Evolutionary conservation across 306 rosid genomes (phyloP).

Genomic region (Mimosa bimucronata): DNA sequence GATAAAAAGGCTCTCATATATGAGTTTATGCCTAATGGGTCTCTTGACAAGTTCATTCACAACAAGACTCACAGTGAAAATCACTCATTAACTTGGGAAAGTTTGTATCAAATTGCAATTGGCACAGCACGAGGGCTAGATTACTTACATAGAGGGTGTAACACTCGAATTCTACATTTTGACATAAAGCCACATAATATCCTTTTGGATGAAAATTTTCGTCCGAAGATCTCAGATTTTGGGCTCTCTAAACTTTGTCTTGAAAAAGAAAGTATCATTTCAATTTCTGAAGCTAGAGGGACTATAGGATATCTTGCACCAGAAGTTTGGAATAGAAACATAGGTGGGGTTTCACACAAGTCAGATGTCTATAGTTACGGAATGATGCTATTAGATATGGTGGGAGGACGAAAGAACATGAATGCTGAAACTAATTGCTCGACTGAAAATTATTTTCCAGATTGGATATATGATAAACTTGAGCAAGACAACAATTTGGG

Average conservation of each 20-base stretch:
- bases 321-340: neutral
- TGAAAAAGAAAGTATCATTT: neutral
- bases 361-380: neutral
- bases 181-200: neutral
- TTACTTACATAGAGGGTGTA: neutral
- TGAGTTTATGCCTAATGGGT: slow-evolving; percentile 34
- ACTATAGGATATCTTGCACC: neutral
- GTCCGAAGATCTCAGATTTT: neutral
- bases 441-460: neutral
- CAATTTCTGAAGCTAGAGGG: neutral
- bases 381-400: neutral
- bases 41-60: neutral
- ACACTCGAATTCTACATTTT: neutral
- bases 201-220: neutral
- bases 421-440: neutral
- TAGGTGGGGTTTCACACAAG: neutral
- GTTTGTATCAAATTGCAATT: neutral
- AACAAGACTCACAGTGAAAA: neutral
- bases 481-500: neutral
- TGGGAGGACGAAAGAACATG: neutral
- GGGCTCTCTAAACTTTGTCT: neutral
- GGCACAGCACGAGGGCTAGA: neutral
- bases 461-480: neutral
- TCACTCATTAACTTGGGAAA: neutral
- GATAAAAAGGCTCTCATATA: slow-evolving; percentile 34